A percentile compares a stretch with the other conserved stretches of the same genome.
Evolutionary conservation across 225 moss, liverwort and hornwort species (phyloP).

Genomic region (Climacium dendroides): DNA sequence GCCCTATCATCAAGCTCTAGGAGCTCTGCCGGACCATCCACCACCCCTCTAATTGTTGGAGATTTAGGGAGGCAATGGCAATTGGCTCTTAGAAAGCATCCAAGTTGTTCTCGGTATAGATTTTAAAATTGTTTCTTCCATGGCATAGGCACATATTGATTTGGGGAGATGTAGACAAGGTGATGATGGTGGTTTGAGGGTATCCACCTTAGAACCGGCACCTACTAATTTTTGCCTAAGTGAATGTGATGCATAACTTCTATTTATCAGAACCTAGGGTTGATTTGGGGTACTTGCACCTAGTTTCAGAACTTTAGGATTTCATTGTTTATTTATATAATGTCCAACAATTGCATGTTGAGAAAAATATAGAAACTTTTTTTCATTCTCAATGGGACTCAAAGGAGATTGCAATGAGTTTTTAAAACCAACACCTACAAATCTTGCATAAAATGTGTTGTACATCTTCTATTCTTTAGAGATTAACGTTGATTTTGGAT

Average conservation of each 20-base stretch:
- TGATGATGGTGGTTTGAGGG: too few species aligned
- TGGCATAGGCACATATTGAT: too few species aligned
- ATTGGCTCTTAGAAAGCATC: too few species aligned
- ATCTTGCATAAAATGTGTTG: background rate
- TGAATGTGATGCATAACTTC: background rate
- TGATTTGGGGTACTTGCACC: background rate
- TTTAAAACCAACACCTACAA: background rate
- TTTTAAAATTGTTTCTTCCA: too few species aligned
- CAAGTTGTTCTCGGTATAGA: too few species aligned
- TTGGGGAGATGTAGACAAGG: too few species aligned
- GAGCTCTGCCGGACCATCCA: too few species aligned
- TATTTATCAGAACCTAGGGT: background rate
- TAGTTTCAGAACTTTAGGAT: background rate
- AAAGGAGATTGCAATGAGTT: background rate
- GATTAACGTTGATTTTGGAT: rapidly evolving
- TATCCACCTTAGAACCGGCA: background rate
- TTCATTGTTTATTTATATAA: background rate
- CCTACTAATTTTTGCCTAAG: background rate
- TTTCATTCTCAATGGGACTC: too few species aligned
- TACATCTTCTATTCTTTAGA: background rate
- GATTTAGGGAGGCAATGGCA: too few species aligned
- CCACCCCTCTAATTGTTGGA: too few species aligned
- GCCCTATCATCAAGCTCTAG: too few species aligned
- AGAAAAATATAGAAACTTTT: background rate
- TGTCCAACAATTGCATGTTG: background rate